These are phyloP conservation scores for Elongisporangium anandrum DNA, from an alignment of 352 stramenopile genomes.

Conservation along the genomic window DNA sequence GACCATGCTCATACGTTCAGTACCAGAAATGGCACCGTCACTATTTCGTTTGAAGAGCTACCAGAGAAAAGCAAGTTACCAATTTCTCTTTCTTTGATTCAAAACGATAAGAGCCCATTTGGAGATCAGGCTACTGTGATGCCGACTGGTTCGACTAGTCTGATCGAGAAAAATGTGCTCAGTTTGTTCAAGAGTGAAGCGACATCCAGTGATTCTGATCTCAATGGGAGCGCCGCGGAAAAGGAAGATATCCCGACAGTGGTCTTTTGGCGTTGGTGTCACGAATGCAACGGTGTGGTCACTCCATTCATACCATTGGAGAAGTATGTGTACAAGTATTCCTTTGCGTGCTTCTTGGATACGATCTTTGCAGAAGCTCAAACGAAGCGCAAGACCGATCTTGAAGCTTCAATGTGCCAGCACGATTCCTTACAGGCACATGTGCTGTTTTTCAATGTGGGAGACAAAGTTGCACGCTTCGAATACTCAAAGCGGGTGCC, in stretches of 20 bases:
- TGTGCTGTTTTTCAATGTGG: conserved; percentile 81
- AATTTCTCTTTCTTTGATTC: conserved; percentile 28
- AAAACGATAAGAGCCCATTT: conserved; percentile 5
- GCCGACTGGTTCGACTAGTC: not conserved
- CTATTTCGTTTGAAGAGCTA: conserved; percentile 80
- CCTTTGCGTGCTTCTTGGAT: conserved; percentile 97
- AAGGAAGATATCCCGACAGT: conserved; percentile 48
- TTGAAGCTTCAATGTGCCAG: conserved; percentile 17
- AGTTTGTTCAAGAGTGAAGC: not conserved
- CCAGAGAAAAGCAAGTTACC: conserved; percentile 47
- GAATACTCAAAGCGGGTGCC: conserved; percentile 45
- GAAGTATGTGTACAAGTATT: conserved; percentile 96
- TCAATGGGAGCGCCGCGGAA: not conserved
- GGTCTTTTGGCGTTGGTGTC: conserved; percentile 97
- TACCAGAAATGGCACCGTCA: conserved; percentile 63
- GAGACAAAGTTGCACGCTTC: conserved; percentile 64
- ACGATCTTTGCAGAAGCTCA: conserved; percentile 91
- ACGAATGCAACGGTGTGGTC: conserved; percentile 91
- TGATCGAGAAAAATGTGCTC: not conserved
- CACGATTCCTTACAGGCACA: conserved; percentile 59
- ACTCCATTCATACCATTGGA: conserved; percentile 85
- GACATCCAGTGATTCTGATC: not conserved
- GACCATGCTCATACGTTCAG: conserved; percentile 84
- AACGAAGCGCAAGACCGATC: conserved; percentile 17
- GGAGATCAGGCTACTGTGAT: not conserved